A percentile compares a stretch with the other conserved stretches of the same genome.
phyloP scores from a whole-genome alignment of 495 filamentous ascomycete species.

The Penicillium daleae region DNA sequence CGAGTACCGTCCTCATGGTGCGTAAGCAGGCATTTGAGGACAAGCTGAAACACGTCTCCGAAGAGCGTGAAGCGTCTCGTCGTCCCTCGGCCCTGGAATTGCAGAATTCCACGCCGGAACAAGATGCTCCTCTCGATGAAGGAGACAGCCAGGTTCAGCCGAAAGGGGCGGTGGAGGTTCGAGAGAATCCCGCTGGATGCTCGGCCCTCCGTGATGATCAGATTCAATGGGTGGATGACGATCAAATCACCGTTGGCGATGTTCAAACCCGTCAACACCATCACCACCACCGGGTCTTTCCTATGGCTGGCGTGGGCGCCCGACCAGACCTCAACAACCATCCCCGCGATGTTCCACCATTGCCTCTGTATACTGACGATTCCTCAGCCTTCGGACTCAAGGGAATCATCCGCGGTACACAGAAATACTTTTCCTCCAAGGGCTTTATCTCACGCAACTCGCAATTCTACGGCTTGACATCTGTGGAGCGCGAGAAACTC shows the following conservation, averaged over 20 bases:
- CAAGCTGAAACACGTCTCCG: constrained; percentile 63
- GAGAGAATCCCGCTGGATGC: constrained; percentile 3
- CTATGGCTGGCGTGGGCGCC: constrained; percentile 58
- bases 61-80: constrained; percentile 38
- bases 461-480: constrained; percentile 70
- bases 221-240: constrained; percentile 33
- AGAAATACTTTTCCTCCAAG: constrained; percentile 47
- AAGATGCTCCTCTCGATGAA: constrained; percentile 5
- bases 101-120: constrained; percentile 7
- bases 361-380: constrained; percentile 24
- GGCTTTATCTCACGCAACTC: constrained; percentile 68
- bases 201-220: constrained; percentile 14
- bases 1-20: constrained; percentile 52
- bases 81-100: constrained; percentile 16
- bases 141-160: background rate
- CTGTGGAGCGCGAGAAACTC: constrained; percentile 69
- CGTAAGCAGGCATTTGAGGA: constrained; percentile 72
- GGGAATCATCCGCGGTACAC: constrained; percentile 33
- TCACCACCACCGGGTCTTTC: constrained; percentile 50
- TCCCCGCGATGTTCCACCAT: constrained; percentile 36
- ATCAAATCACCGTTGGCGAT: constrained; percentile 40
- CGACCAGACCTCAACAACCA: constrained; percentile 48
- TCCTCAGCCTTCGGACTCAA: constrained; percentile 26
- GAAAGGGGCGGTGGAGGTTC: constrained; percentile 1
- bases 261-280: constrained; percentile 26